Conservation (phyloP, 805 yeast genomes). For the Pichia paraexigua region DNA sequence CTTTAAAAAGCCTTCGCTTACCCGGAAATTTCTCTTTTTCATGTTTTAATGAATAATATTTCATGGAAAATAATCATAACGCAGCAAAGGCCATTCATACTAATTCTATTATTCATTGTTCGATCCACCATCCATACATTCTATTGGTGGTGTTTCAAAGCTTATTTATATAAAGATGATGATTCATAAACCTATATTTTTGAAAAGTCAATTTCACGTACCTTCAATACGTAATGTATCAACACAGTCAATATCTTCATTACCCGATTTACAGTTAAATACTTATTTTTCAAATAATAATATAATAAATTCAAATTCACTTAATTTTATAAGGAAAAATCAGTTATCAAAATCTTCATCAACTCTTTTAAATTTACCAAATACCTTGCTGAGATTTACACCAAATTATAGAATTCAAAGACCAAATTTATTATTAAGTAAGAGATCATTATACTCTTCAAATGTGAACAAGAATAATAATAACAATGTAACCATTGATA, state of each 20-base stretch:
- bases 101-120: neutral
- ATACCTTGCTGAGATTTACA: conserved; percentile 12
- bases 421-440: neutral
- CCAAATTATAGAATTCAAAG: conserved; percentile 21
- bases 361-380: neutral
- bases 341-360: neutral
- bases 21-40: neutral
- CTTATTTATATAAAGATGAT: neutral
- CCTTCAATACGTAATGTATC: neutral
- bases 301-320: conserved; percentile 8
- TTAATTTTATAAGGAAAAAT: conserved; percentile 1
- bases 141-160: neutral
- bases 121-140: neutral
- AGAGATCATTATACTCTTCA: conserved; percentile 5
- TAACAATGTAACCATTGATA: neutral
- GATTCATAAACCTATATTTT: neutral
- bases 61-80: neutral
- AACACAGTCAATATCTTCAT: neutral
- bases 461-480: neutral
- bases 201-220: neutral
- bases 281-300: conserved; percentile 8
- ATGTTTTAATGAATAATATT: neutral
- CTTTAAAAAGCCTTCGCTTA: neutral
- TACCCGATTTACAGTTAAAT: neutral
- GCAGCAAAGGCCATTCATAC: neutral